Evolutionary conservation across 306 rosid species (phyloP).

Genomic region (Delonix regia): DNA sequence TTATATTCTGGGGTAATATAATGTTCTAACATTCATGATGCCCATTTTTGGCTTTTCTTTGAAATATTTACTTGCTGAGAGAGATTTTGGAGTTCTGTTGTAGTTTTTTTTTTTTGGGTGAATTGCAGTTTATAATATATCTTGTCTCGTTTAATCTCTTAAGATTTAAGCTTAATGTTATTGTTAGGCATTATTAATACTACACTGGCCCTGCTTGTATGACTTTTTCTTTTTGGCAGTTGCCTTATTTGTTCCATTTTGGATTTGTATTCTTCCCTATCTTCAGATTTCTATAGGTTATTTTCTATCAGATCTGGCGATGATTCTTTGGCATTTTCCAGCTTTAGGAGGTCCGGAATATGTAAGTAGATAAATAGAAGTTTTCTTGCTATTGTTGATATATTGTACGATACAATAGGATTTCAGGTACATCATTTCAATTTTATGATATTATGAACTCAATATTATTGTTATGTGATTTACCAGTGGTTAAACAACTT

Average conservation of each 20-base stretch:
- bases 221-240: background rate
- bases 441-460: conserved; percentile 28
- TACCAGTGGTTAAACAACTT: conserved; percentile 31
- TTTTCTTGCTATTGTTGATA: conserved; percentile 19
- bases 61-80: background rate
- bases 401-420: background rate
- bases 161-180: background rate
- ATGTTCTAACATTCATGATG: background rate
- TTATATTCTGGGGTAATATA: background rate
- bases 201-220: background rate
- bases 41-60: background rate
- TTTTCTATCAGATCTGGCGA: conserved; percentile 80
- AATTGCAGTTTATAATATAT: background rate
- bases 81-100: background rate
- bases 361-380: conserved; percentile 59
- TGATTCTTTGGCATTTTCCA: conserved; percentile 84
- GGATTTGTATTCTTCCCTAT: conserved; percentile 19
- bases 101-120: background rate
- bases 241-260: conserved; percentile 30
- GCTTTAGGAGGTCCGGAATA: conserved; percentile 90
- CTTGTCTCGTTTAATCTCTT: conserved; percentile 6
- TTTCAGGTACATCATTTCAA: background rate
- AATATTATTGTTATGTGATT: conserved; percentile 21
- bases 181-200: conserved; percentile 11
- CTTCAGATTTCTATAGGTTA: conserved; percentile 85